Evolutionary conservation across 108 stramenopile genomes (phyloP).

Genomic region (Nitzschia palea): DNA sequence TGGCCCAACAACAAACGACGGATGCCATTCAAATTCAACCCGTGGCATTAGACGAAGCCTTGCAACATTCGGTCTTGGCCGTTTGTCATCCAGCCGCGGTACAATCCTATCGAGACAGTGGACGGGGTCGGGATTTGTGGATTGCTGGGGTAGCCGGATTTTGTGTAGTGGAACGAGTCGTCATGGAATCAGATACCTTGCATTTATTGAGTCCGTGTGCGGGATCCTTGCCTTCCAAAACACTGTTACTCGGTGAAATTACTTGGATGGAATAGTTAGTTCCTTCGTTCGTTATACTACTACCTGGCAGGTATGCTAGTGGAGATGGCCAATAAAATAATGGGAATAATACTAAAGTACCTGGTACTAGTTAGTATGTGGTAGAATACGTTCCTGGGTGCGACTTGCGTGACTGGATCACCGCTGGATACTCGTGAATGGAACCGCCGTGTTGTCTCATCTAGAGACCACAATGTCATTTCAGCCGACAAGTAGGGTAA

Average conservation of each 20-base stretch:
- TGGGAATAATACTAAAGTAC: too few relatives aligned
- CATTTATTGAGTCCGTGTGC: conserved; percentile 79
- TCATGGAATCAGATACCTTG: conserved; percentile 63
- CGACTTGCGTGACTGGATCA: too few relatives aligned
- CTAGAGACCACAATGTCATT: too few relatives aligned
- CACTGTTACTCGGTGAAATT: conserved; percentile 73
- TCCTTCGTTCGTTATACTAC: too few relatives aligned
- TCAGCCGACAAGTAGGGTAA: too few relatives aligned
- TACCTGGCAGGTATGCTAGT: too few relatives aligned
- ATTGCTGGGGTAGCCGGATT: conserved; percentile 79
- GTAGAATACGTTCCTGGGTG: too few relatives aligned
- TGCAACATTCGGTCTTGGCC: conserved; percentile 68
- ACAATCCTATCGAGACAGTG: conserved; percentile 53
- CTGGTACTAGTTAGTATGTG: too few relatives aligned
- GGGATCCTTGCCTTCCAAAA: conserved; percentile 69
- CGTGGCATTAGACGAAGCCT: conserved; percentile 48
- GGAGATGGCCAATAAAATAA: too few relatives aligned
- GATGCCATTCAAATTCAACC: conserved; percentile 69
- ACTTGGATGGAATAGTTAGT: conserved; percentile 89
- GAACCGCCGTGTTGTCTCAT: too few relatives aligned
- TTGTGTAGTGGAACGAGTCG: conserved; percentile 76
- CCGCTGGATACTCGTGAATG: too few relatives aligned
- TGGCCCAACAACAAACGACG: conserved; percentile 78
- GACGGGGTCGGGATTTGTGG: conserved; percentile 69
- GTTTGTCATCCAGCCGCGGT: conserved; percentile 86